A percentile compares a stretch with the other conserved stretches of the same genome.
Conservation (phyloP, 2,329 filamentous ascomycete genomes). For the Helotiales sp. region DNA sequence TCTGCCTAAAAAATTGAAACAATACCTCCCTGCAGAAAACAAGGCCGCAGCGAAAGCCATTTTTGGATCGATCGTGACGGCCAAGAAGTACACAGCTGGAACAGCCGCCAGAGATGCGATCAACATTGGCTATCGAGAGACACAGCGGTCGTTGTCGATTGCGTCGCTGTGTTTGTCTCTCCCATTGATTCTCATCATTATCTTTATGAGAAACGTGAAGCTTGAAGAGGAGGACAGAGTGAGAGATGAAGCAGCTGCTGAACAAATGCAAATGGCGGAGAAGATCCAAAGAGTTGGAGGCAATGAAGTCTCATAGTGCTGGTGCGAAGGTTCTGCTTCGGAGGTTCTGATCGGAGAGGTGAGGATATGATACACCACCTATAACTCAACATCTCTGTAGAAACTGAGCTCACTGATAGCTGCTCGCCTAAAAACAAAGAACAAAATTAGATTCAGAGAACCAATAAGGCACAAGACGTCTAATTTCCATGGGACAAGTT, state of each 20-base stretch:
- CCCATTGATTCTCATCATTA: neutral
- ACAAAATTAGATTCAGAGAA: too few species aligned
- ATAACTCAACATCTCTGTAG: too few species aligned
- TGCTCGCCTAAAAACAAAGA: too few species aligned
- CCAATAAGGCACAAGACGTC: too few species aligned
- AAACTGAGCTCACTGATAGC: too few species aligned
- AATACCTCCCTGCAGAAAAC: neutral
- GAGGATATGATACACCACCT: too few species aligned
- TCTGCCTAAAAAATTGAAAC: neutral
- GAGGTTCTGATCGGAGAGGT: too few species aligned
- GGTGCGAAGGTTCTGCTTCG: neutral
- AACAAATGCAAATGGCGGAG: neutral
- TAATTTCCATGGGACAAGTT: too few species aligned
- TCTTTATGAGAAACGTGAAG: neutral
- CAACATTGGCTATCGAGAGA: neutral
- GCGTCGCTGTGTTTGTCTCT: neutral
- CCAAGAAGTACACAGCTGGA: constrained; percentile 6
- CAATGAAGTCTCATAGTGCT: neutral
- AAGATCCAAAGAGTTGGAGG: neutral
- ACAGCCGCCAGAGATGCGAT: neutral
- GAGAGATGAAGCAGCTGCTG: constrained; percentile 1
- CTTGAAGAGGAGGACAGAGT: constrained; percentile 5
- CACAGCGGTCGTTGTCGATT: neutral
- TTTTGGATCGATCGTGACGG: neutral
- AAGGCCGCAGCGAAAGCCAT: neutral